Evolutionary conservation across 2,329 filamentous ascomycete genomes (phyloP).

Genomic region (Alternaria triticina): DNA sequence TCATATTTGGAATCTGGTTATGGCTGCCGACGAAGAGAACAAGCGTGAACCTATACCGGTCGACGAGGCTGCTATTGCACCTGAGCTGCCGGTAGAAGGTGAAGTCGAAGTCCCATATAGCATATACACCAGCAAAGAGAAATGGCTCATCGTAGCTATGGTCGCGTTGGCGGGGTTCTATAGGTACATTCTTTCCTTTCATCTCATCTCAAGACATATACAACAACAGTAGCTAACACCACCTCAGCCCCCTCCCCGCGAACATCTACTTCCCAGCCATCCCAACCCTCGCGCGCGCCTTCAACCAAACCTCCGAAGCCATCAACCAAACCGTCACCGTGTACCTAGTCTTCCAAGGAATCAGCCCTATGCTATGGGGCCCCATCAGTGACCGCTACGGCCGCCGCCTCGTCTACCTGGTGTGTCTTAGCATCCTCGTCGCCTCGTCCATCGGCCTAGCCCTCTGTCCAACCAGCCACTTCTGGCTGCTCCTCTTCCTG

Average conservation of each 20-base stretch:
- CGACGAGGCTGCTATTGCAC: constrained; percentile 16
- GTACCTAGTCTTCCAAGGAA: constrained; percentile 58
- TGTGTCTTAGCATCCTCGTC: constrained; percentile 46
- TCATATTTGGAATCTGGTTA: not conserved
- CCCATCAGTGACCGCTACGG: constrained; percentile 60
- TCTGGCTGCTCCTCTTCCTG: constrained; percentile 43
- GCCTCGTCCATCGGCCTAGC: constrained; percentile 44
- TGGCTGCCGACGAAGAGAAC: constrained; percentile 13
- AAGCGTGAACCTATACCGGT: constrained; percentile 19
- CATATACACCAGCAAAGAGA: constrained; percentile 36
- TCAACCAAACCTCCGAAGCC: constrained; percentile 50
- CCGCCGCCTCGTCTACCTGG: constrained; percentile 58
- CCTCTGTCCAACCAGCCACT: constrained; percentile 39
- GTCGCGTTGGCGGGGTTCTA: constrained; percentile 40
- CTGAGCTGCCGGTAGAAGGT: constrained; percentile 17
- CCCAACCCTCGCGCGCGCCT: constrained; percentile 41
- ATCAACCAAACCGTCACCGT: constrained; percentile 61
- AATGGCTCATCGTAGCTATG: constrained; percentile 41
- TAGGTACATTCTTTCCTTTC: constrained; percentile 20
- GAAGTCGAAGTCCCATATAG: constrained; percentile 34
- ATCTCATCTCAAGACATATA: not conserved
- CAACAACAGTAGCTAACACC: not conserved
- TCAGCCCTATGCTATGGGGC: constrained; percentile 60
- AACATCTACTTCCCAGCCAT: constrained; percentile 51
- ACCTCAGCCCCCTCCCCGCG: constrained; percentile 47